These are phyloP conservation scores for Coniferiporia weirii DNA, from an alignment of 1,284 basidiomycete genomes.

Conservation along the genomic window DNA sequence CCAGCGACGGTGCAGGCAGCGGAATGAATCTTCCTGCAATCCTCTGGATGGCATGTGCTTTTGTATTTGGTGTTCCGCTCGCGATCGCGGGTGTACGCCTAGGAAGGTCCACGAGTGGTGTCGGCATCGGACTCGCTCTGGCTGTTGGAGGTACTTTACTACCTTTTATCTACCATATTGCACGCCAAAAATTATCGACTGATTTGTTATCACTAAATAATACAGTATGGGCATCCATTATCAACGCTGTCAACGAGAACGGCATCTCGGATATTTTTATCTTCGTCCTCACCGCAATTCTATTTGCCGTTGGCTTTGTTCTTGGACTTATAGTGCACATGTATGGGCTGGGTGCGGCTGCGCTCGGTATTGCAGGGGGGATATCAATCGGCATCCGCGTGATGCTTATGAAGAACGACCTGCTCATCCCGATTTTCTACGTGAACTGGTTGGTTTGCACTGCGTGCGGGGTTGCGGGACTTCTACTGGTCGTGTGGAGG, in stretches of 20 bases:
- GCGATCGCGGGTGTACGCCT: conserved; percentile 50
- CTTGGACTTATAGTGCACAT: conserved; percentile 48
- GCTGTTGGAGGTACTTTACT: conserved; percentile 42
- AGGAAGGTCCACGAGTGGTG: conserved; percentile 49
- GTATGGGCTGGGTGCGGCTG: conserved; percentile 38
- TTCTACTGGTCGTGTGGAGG: conserved; percentile 36
- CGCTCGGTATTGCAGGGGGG: conserved; percentile 46
- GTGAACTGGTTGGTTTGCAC: conserved; percentile 50
- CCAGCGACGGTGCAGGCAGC: conserved; percentile 52
- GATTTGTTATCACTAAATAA: background rate
- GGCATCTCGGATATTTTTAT: conserved; percentile 50
- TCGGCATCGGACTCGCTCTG: conserved; percentile 44
- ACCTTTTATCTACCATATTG: conserved; percentile 4
- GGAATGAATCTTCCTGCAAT: conserved; percentile 44
- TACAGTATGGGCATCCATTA: conserved; percentile 54
- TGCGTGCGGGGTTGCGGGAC: conserved; percentile 37
- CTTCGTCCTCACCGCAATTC: conserved; percentile 40
- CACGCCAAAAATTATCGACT: background rate
- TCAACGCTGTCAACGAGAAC: conserved; percentile 45
- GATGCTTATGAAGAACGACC: conserved; percentile 41
- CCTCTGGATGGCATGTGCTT: conserved; percentile 52
- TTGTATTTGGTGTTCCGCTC: conserved; percentile 48
- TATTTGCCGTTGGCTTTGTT: conserved; percentile 46
- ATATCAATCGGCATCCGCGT: conserved; percentile 53
- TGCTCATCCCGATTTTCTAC: conserved; percentile 43